phyloP scores from a whole-genome alignment of 805 yeast genomes.

The Candida caryicola region DNA sequence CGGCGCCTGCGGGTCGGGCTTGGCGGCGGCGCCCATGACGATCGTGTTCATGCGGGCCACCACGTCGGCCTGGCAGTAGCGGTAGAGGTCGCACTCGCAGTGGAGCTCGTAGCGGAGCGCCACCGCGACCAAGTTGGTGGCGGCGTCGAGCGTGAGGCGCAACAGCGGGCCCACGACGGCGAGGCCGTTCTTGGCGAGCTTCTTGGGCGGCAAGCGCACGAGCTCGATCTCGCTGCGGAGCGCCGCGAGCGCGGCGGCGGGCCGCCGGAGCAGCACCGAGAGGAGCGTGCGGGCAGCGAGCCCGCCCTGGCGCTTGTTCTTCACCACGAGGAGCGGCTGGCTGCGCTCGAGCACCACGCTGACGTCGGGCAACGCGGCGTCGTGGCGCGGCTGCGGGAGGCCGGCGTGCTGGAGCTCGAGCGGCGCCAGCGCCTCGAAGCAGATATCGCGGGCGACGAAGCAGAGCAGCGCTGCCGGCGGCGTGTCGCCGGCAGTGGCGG shows the following conservation, averaged over 20 bases:
- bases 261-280: too few relatives aligned
- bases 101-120: slow-evolving; percentile 14
- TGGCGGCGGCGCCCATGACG: too few relatives aligned
- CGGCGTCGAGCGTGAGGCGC: slow-evolving; percentile 11
- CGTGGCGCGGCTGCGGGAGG: too few relatives aligned
- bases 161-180: slow-evolving; percentile 6
- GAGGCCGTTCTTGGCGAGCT: slow-evolving; percentile 10
- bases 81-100: slow-evolving; percentile 18
- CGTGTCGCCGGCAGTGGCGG: too few relatives aligned
- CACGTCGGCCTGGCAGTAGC: slow-evolving; percentile 17
- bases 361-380: too few relatives aligned
- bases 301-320: slow-evolving; percentile 7
- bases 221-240: slow-evolving; percentile 16
- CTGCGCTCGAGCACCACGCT: too few relatives aligned
- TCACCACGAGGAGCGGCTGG: slow-evolving; percentile 8
- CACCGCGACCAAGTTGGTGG: slow-evolving; percentile 10
- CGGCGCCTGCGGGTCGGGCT: too few relatives aligned
- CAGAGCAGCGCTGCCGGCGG: too few relatives aligned
- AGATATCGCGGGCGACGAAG: too few relatives aligned
- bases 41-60: slow-evolving; percentile 11
- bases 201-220: slow-evolving; percentile 9
- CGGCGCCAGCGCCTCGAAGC: too few relatives aligned
- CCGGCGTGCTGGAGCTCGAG: too few relatives aligned
- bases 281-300: slow-evolving; percentile 11
- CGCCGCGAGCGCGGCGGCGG: too few relatives aligned